Evolutionary conservation across 176 grass and related monocot genomes (phyloP), one percentile per base, ranked within the genome.

Genomic region (Aegilops tauschii): DNA sequence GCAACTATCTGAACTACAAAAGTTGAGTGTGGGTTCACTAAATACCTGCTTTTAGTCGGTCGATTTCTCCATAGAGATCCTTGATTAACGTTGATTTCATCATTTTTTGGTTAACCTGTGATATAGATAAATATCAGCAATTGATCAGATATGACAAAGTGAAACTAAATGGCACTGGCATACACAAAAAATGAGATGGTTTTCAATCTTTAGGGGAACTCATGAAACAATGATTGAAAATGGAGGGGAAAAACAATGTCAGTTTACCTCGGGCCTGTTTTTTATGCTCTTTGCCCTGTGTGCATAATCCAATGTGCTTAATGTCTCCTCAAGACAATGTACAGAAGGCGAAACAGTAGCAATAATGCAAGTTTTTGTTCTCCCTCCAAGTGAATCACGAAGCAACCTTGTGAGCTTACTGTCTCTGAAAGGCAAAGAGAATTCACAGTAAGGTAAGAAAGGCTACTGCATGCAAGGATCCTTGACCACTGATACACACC

Each of bases 51-150:
- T 99, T 99, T 29, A 99, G 94, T 34, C 89, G 77, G 32, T 99
- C 97, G 35, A 99, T 99, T 93, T 99, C 97, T 59, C 94, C 88
- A 82, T 99, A 99, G 29, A 99, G 92, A 92, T 99, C 97, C 91
- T 99, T 99, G 23, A 99, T 99, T 70, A 99, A 86, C 83, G 97
- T 94, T 70, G 94, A 93, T 89, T 99, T 99, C 97, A 98, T 98
- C 96, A 98, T 94, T 85, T 98, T 98, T 76, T 98, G 96, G 64
- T 98, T 98, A 62, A 98, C 93, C 96, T 98, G 86, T 13, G 58
- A 87, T 45, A 65, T 23, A 87, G 21, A 75, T 58, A 37, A 4
- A 80, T 61, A 59, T 54, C 52, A 87, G 27, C 21, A 27, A 80
- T 64, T 54, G 64, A 65, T 36, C 34, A 6, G 40, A 90, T 58